A percentile compares a stretch with the other conserved stretches of the same genome.
These are phyloP conservation scores for Coemansia sp. DNA, from an alignment of 192 early-diverging fungal species.

Conservation along the genomic window DNA sequence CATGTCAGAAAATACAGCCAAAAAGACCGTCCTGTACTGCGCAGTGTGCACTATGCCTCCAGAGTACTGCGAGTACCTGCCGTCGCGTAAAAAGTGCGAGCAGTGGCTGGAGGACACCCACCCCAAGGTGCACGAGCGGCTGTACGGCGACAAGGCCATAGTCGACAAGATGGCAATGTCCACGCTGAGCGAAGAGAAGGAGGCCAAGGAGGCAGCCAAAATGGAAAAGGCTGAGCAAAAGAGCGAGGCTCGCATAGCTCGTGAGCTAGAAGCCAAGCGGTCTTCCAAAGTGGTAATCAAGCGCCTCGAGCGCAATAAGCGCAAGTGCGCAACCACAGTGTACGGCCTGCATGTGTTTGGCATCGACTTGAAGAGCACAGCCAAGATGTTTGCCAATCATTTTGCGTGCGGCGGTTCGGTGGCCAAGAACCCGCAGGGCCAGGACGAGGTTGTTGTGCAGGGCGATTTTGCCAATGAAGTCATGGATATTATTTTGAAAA, in stretches of 20 bases:
- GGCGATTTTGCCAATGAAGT: constrained; percentile 94
- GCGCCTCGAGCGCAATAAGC: constrained; percentile 85
- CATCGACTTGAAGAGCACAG: constrained; percentile 95
- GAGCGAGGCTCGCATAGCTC: constrained; percentile 74
- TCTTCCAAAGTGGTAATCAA: constrained; percentile 77
- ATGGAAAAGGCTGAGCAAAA: constrained; percentile 56
- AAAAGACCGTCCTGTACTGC: constrained; percentile 30
- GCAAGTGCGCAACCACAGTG: constrained; percentile 86
- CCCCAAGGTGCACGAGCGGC: constrained; percentile 57
- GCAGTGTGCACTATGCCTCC: constrained; percentile 44
- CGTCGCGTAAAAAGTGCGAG: constrained; percentile 78
- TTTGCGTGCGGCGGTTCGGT: constrained; percentile 96
- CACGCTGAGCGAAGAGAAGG: constrained; percentile 49
- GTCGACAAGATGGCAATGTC: constrained; percentile 35
- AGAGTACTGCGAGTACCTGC: constrained; percentile 90
- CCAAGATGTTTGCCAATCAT: constrained; percentile 92
- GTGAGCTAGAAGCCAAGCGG: constrained; percentile 76
- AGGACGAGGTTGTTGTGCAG: constrained; percentile 95
- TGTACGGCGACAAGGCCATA: constrained; percentile 57
- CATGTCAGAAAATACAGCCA: constrained; percentile 5
- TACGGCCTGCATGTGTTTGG: constrained; percentile 92
- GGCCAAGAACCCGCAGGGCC: constrained; percentile 87
- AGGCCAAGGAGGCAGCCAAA: constrained; percentile 50
- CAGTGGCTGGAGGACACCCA: constrained; percentile 68
- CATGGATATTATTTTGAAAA: constrained; percentile 74